Evolutionary conservation across 2,329 filamentous ascomycete genomes (phyloP).

Genomic region (Stachybotrys elegans): DNA sequence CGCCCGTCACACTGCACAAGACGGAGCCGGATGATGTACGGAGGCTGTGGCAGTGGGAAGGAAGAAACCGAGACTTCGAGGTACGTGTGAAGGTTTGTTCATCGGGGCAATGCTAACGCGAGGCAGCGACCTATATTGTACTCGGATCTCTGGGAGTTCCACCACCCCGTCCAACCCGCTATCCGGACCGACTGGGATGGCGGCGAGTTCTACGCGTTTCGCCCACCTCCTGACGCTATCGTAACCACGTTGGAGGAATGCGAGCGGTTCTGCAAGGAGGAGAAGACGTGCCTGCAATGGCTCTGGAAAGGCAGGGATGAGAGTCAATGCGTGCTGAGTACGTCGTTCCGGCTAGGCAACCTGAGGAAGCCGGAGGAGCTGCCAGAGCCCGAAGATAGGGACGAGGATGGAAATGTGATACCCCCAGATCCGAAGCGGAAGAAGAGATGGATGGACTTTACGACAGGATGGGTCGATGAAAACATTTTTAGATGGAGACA

Average conservation of each 20-base stretch:
- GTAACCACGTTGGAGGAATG: constrained; percentile 21
- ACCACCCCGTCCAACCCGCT: constrained; percentile 22
- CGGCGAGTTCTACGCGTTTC: constrained; percentile 24
- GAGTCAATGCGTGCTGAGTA: constrained; percentile 20
- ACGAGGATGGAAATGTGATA: constrained; percentile 17
- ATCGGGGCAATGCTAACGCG: constrained; percentile 10
- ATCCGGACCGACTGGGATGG: constrained; percentile 24
- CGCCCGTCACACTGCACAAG: constrained; percentile 44
- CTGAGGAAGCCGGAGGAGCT: constrained; percentile 17
- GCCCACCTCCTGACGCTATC: constrained; percentile 16
- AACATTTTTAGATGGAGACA: constrained; percentile 20
- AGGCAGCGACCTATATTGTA: constrained; percentile 29
- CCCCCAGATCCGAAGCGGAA: constrained; percentile 12
- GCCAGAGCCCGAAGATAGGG: constrained; percentile 16
- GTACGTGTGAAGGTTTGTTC: constrained; percentile 17
- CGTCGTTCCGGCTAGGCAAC: constrained; percentile 21
- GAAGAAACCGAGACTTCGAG: constrained; percentile 20
- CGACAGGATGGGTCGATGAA: constrained; percentile 21
- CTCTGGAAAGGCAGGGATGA: constrained; percentile 26
- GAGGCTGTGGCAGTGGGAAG: constrained; percentile 41
- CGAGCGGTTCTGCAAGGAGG: constrained; percentile 18
- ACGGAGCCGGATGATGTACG: constrained; percentile 41
- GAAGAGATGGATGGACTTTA: constrained; percentile 22
- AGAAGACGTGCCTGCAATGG: constrained; percentile 21
- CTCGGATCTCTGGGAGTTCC: constrained; percentile 30